Evolutionary conservation across 2,329 filamentous ascomycete genomes (phyloP), one percentile per base, ranked within the genome.

Genomic region (Onygena corvina): DNA sequence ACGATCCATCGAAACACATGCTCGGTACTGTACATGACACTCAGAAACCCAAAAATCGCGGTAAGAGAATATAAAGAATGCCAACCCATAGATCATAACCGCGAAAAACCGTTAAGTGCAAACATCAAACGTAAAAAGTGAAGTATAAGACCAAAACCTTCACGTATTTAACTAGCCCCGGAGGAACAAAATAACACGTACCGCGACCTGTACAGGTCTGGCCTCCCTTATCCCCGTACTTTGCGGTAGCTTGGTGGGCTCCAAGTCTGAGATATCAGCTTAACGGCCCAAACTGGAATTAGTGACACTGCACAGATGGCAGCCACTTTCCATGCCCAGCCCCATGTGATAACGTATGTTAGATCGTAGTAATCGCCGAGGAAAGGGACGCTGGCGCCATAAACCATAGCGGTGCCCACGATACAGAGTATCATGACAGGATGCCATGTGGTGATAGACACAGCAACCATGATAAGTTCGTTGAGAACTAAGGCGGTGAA

Each of bases 391-490:
- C 80, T 87, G 2, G 80, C 86, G 21, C 89, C 72, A 60, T 86
- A 98, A n/a, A 90, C 64, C 23, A 83, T 64, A 38, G 85, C 82
- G 0, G 92, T 98, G 11, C 86, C 89, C 4, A 94, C 61, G 53
- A 96, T 84, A 56, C 77, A 83, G 47, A 86, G 70, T 49, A 94
- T 82, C 89, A 96, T 96, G 54, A 90, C 75, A 33, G 84, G 84
- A 66, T 96, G 92, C 92, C 92, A 98, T 0, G 92, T 98, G 2
- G 87, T 94, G 58, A 98, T 86, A 63, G 94, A 86, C 52, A 94
- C 86, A 2, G 89, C 90, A 2, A 96, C 92, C 93, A 98, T 98
- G 58, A 93, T 77, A 52, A 98, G 76, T 64, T 98, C 92, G 65
- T 96, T 98, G 53, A 96, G 71, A 3, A 98, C 81, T 2, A 98